Conservation (phyloP, 2,329 filamentous ascomycete species). For the Fusarium ambrosium region DNA sequence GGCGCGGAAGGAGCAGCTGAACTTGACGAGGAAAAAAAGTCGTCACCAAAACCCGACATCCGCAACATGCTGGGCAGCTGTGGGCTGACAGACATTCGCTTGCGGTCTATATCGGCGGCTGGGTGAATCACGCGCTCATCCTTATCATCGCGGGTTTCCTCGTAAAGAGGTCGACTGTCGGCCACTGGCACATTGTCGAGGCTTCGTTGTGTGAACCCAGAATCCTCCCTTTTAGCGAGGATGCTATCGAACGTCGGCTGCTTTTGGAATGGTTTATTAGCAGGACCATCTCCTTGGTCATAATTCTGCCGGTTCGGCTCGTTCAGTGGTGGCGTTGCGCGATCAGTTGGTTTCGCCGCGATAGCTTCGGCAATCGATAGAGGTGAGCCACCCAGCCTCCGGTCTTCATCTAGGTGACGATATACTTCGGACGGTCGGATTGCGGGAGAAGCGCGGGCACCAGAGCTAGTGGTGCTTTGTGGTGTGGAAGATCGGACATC, state of each 20-base stretch:
- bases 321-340: constrained; percentile 40
- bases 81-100: constrained; percentile 65
- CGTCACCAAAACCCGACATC: constrained; percentile 71
- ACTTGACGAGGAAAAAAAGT: constrained; percentile 63
- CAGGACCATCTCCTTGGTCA: constrained; percentile 8
- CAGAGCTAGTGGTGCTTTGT: constrained; percentile 40
- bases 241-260: constrained; percentile 42
- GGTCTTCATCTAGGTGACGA: constrained; percentile 75
- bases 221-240: constrained; percentile 35
- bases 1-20: constrained; percentile 11
- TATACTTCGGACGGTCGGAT: constrained; percentile 84
- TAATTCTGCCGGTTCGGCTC: constrained; percentile 19
- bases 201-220: background rate
- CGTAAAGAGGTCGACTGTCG: constrained; percentile 6
- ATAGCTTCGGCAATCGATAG: constrained; percentile 69
- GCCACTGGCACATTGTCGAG: constrained; percentile 6
- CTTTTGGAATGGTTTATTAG: constrained; percentile 25
- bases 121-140: constrained; percentile 26
- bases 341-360: constrained; percentile 54
- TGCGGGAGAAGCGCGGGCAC: constrained; percentile 69
- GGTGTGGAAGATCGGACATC: constrained; percentile 44
- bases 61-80: constrained; percentile 70
- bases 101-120: constrained; percentile 34
- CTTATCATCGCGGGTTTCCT: constrained; percentile 6
- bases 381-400: constrained; percentile 68